Evolutionary conservation across 2,329 filamentous ascomycete genomes (phyloP).

Genomic region (Coccinonectria pachysandricola): DNA sequence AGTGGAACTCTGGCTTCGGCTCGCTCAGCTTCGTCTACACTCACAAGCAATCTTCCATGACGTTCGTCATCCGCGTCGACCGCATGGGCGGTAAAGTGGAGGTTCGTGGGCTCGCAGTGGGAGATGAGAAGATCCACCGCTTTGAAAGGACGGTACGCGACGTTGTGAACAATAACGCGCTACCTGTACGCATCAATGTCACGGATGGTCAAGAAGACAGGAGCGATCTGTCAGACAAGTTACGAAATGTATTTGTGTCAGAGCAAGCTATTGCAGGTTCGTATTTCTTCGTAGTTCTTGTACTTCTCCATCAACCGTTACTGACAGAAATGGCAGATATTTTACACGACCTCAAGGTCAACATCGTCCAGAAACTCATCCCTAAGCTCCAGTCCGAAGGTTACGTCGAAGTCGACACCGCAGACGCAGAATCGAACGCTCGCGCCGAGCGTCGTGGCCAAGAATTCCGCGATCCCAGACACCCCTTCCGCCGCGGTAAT

Average conservation of each 20-base stretch:
- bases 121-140: constrained; percentile 69
- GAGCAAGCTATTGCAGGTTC: constrained; percentile 48
- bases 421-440: constrained; percentile 32
- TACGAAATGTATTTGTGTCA: constrained; percentile 63
- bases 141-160: constrained; percentile 65
- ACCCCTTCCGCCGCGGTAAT: constrained; percentile 32
- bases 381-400: constrained; percentile 69
- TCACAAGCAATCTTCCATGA: constrained; percentile 75
- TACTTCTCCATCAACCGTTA: background rate
- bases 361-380: constrained; percentile 75
- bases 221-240: constrained; percentile 34
- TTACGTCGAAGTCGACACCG: constrained; percentile 53
- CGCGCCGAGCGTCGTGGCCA: constrained; percentile 30
- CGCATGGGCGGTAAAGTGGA: constrained; percentile 77
- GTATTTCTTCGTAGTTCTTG: constrained; percentile 1
- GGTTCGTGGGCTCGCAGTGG: constrained; percentile 66
- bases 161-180: constrained; percentile 51
- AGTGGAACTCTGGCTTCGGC: constrained; percentile 69
- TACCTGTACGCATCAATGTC: constrained; percentile 47
- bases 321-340: constrained; percentile 38
- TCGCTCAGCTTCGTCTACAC: constrained; percentile 78
- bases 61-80: constrained; percentile 72
- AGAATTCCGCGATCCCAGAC: constrained; percentile 26
- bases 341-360: constrained; percentile 60
- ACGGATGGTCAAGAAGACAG: constrained; percentile 38